These are phyloP conservation scores for Wickerhamomyces sp. DNA, from an alignment of 1,139 yeast genomes.

Conservation along the genomic window DNA sequence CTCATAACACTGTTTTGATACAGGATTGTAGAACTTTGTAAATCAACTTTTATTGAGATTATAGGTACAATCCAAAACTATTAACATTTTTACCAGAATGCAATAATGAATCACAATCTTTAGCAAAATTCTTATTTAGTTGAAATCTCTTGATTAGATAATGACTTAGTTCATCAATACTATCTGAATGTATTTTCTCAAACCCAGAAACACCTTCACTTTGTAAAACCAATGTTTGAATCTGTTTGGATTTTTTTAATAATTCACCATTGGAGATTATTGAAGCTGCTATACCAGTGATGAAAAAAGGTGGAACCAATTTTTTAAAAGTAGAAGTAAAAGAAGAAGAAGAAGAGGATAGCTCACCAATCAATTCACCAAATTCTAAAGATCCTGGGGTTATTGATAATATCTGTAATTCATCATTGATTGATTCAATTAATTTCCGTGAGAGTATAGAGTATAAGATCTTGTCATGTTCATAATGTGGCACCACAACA, in stretches of 20 bases:
- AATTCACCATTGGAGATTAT: conserved; percentile 28
- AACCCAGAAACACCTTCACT: conserved; percentile 57
- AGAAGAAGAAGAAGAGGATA: conserved; percentile 3
- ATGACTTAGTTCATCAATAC: conserved; percentile 16
- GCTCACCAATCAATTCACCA: conserved; percentile 7
- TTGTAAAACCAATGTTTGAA: conserved; percentile 32
- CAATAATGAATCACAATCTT: conserved; percentile 5
- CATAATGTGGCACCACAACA: conserved; percentile 15
- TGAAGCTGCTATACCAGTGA: conserved; percentile 49
- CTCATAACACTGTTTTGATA: background rate
- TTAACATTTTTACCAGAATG: conserved; percentile 18
- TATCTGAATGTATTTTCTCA: conserved; percentile 34
- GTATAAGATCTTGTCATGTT: conserved; percentile 23
- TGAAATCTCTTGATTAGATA: conserved; percentile 18
- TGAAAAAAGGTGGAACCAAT: conserved; percentile 49
- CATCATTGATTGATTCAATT: conserved; percentile 6
- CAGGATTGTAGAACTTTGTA: background rate
- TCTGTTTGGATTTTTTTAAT: background rate
- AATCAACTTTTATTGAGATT: background rate
- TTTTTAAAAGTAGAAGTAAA: conserved; percentile 1
- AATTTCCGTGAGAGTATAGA: conserved; percentile 23
- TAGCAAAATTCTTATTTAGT: conserved; percentile 6
- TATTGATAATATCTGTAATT: conserved; percentile 10
- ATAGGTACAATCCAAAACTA: conserved; percentile 21
- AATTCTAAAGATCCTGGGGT: conserved; percentile 20